Base-by-base conservation (phyloP, 768 basidiomycete species). In the Galerina sulciceps region DNA sequence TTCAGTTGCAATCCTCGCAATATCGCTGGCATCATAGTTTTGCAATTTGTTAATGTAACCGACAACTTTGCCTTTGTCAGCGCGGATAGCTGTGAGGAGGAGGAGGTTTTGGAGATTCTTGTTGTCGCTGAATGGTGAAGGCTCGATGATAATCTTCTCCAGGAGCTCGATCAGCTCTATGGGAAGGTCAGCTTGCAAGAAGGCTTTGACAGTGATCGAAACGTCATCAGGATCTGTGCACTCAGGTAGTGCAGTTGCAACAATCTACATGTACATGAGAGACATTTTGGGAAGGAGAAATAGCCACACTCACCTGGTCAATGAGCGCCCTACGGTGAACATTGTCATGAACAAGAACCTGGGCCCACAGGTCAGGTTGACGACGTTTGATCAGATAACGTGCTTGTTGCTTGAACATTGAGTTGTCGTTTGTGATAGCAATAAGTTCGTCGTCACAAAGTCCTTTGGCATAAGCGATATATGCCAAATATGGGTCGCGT, bases 381-480 rank as follows among this genome's bases (percentile, higher is more conserved):
- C 97, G 93, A 66, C 97, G 89, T 76, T 96, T 97, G 70, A 98
- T 93, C 57, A 99, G 86, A 76, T 99, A 99, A 26, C 97, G 90
- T 52, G 97, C 93, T 75, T 99, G 97, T 69, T 99, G 96, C 77
- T 99, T 99, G 85, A 96, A 99, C 97, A 99, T 99, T 11, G 95
- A 89, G 79, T 99, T 99, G 64, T 96, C 96, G 71, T 99, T 99
- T 47, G 97, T 99, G 73, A 99, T 96, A 18, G 86, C 74, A 69
- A 99, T 96, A 59, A 99, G 85, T 75, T 99, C 97, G 5, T 99
- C 94, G 64, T 99, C 97, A 71, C 97, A 99, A 75, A 98, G 91
- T 57, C 97, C 97, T 73, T 99, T 99, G 37, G 97, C 97, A 70
- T 99, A 99, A 0, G 97, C 97, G 66, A 99, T 99, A 77, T 96